Percentiles rank a stretch among this genome's conserved stretches.
phyloP scores from a whole-genome alignment of 2,329 filamentous ascomycete species.

The Calonectria hongkongensis region DNA sequence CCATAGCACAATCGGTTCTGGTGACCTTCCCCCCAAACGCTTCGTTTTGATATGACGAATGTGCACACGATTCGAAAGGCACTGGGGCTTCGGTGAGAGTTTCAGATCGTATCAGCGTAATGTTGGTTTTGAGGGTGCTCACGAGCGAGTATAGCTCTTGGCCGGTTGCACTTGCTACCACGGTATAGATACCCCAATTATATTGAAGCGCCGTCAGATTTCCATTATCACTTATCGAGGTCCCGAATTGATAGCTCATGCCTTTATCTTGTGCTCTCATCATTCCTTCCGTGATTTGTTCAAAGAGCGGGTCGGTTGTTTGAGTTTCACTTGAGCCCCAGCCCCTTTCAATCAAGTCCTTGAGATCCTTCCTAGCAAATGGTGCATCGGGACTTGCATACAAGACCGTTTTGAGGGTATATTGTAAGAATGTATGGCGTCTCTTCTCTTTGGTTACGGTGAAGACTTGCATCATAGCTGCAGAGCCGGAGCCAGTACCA shows the following conservation, averaged over 20 bases:
- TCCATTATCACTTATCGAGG: neutral
- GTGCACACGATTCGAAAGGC: neutral
- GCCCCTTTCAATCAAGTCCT: neutral
- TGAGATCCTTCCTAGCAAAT: neutral
- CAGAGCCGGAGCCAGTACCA: neutral
- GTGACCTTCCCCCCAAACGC: slow-evolving; percentile 10
- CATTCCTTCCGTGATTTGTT: neutral
- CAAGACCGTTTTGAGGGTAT: neutral
- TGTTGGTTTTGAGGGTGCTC: neutral
- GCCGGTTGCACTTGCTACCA: neutral
- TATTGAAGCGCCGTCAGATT: slow-evolving; percentile 1
- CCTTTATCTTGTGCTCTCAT: neutral
- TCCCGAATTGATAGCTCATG: neutral
- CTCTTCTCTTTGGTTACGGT: slow-evolving; percentile 1
- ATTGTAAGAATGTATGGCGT: neutral
- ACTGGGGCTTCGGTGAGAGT: neutral
- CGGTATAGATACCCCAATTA: neutral
- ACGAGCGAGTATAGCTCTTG: neutral
- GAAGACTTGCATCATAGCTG: slow-evolving; percentile 13
- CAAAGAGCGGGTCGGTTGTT: neutral
- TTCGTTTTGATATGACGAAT: slow-evolving; percentile 9
- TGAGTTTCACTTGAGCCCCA: neutral
- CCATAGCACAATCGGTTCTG: neutral
- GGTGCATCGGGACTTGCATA: neutral
- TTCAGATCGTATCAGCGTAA: slow-evolving; percentile 5